Percentiles rank a stretch among this genome's conserved stretches.
Conservation (phyloP, 2,329 filamentous ascomycete genomes). For the Colletotrichum musicola region DNA sequence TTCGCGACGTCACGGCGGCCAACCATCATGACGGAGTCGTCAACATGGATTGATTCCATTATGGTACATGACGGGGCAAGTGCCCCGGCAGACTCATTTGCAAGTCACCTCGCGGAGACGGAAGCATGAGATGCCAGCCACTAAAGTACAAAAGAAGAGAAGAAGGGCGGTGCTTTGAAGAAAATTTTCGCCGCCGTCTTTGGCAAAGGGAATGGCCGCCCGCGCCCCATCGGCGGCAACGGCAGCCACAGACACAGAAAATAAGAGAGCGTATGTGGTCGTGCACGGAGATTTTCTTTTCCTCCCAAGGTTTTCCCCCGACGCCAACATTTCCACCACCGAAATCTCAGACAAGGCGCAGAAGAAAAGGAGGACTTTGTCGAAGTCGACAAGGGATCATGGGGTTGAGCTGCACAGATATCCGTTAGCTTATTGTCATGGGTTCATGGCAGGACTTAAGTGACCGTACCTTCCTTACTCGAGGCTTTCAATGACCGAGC, state of each 20-base stretch:
- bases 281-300: neutral
- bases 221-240: neutral
- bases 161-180: constrained; percentile 1
- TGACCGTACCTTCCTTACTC: constrained; percentile 28
- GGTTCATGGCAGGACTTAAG: too few species aligned
- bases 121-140: neutral
- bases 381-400: neutral
- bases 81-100: neutral
- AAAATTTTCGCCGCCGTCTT: neutral
- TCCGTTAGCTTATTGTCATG: neutral
- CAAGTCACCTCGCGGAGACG: neutral
- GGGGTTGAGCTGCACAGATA: constrained; percentile 34
- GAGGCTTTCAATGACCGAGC: constrained; percentile 43
- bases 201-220: neutral
- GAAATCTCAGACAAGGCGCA: neutral
- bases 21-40: neutral
- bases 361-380: neutral
- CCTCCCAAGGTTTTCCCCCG: neutral
- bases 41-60: constrained; percentile 1
- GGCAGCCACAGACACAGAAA: neutral
- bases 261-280: neutral
- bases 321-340: neutral
- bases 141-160: neutral
- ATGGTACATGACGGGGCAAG: constrained; percentile 8
- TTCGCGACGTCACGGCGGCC: too few species aligned